Conservation (phyloP, 352 stramenopile species). For the Globisporangium camurandrum region DNA sequence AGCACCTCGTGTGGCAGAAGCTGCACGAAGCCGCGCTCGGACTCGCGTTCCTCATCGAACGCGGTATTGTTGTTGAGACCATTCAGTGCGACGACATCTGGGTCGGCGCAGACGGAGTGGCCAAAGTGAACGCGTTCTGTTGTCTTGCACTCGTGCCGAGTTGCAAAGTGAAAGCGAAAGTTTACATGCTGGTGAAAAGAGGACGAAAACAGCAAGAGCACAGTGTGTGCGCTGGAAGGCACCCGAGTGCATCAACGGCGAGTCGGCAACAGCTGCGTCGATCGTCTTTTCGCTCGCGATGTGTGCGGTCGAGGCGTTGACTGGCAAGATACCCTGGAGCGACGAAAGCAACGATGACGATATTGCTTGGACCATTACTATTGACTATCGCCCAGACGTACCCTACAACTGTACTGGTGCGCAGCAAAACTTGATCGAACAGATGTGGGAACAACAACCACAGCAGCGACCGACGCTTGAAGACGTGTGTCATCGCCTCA, state of each 20-base stretch:
- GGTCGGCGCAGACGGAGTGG: neutral
- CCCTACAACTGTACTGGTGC: neutral
- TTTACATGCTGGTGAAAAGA: neutral
- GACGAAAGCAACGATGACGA: neutral
- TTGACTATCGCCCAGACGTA: neutral
- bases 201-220: neutral
- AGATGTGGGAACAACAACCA: neutral
- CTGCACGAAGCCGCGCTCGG: constrained; percentile 14
- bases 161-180: no score
- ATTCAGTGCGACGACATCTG: constrained; percentile 2
- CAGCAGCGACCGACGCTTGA: neutral
- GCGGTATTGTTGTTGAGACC: neutral
- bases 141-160: neutral
- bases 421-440: neutral
- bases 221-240: neutral
- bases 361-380: neutral
- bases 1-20: neutral
- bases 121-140: neutral
- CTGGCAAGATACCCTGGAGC: neutral
- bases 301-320: constrained; percentile 2
- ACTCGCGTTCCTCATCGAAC: constrained; percentile 21
- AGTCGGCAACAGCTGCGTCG: neutral
- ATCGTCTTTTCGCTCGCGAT: constrained; percentile 1
- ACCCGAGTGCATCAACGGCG: constrained; percentile 1
- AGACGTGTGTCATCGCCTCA: neutral